Evolutionary conservation across 306 rosid species (phyloP).

Genomic region (Dalbergia oliveri): DNA sequence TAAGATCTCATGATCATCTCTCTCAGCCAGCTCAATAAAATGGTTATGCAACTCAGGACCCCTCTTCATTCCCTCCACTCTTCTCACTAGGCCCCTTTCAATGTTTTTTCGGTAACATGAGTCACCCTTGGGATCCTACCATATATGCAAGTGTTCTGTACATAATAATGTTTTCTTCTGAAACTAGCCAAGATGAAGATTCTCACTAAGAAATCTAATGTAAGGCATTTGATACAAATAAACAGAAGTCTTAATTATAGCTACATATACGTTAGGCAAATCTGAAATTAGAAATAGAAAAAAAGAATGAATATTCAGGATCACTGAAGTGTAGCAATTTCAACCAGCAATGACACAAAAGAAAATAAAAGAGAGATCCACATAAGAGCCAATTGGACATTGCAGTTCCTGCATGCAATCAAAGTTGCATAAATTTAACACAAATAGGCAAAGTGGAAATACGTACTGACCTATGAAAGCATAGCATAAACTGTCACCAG

Average conservation of each 20-base stretch:
- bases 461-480: constrained; percentile 85
- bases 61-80: too few species aligned
- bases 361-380: background rate
- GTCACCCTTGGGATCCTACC: too few species aligned
- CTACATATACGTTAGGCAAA: constrained; percentile 1
- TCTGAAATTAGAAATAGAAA: background rate
- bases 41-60: too few species aligned
- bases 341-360: constrained; percentile 20
- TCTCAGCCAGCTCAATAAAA: too few species aligned
- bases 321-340: background rate
- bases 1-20: too few species aligned
- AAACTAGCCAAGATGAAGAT: background rate
- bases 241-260: constrained; percentile 27
- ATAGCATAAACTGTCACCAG: constrained; percentile 96
- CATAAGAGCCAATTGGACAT: constrained; percentile 4
- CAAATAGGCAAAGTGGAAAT: constrained; percentile 15
- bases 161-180: background rate
- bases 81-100: too few species aligned
- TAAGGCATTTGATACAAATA: background rate
- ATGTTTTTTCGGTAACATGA: too few species aligned
- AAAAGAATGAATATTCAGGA: background rate
- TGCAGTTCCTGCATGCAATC: constrained; percentile 32
- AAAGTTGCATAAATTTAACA: constrained; percentile 27
- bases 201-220: background rate
- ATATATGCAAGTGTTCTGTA: too few species aligned